Conservation (phyloP, 208 protist species). For the Zelonia costaricensis region DNA sequence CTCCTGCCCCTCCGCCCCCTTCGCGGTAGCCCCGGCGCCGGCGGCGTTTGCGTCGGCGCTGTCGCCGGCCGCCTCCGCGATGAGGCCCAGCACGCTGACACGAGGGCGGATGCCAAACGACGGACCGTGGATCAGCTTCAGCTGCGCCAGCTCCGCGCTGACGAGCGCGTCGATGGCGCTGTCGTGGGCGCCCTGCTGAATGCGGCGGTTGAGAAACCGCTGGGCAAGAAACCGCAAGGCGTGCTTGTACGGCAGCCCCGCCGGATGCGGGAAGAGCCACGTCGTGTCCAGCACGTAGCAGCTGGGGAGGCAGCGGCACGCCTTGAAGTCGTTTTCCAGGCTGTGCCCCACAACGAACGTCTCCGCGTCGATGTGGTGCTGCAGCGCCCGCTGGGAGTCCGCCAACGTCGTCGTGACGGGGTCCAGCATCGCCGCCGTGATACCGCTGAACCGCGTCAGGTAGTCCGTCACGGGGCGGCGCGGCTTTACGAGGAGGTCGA, state of each 20-base stretch:
- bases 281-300: slow-evolving; percentile 89
- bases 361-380: slow-evolving; percentile 50
- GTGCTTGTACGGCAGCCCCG: slow-evolving; percentile 82
- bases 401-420: slow-evolving; percentile 65
- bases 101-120: slow-evolving; percentile 63
- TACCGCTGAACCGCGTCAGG: slow-evolving; percentile 90
- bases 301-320: slow-evolving; percentile 80
- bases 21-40: background rate
- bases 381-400: slow-evolving; percentile 75
- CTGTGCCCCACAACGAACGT: slow-evolving; percentile 93
- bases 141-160: slow-evolving; percentile 75
- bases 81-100: slow-evolving; percentile 63
- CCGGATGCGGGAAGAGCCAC: slow-evolving; percentile 89
- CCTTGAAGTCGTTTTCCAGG: slow-evolving; percentile 94
- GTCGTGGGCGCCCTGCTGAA: slow-evolving; percentile 89
- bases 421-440: slow-evolving; percentile 74
- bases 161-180: slow-evolving; percentile 81
- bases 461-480: slow-evolving; percentile 78
- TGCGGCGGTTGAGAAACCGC: slow-evolving; percentile 74
- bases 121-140: slow-evolving; percentile 84
- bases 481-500: slow-evolving; percentile 91
- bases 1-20: background rate
- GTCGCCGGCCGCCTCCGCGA: slow-evolving; percentile 31
- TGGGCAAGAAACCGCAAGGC: slow-evolving; percentile 79
- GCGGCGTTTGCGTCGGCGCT: background rate